These are phyloP conservation scores for Phaseolus lunatus DNA, from an alignment of 306 rosid species.

Conservation along the genomic window DNA sequence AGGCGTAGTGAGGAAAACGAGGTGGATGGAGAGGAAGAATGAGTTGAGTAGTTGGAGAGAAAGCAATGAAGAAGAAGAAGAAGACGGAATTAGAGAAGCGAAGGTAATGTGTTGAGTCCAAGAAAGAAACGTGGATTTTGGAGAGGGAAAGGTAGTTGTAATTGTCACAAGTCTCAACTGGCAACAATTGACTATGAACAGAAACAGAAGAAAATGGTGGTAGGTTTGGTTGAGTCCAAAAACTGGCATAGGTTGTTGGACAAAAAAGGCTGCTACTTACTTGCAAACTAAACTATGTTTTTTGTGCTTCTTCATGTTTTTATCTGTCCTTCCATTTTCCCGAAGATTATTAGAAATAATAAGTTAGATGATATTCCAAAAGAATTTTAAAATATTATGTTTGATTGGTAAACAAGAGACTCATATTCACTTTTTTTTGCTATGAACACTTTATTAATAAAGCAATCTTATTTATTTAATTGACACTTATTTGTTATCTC, in stretches of 20 bases:
- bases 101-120: neutral
- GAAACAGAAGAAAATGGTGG: slow-evolving; percentile 47
- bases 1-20: slow-evolving; percentile 46
- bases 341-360: neutral
- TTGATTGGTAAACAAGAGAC: too few species aligned
- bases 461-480: too few species aligned
- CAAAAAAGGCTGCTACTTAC: neutral
- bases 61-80: neutral
- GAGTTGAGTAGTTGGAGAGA: slow-evolving; percentile 14
- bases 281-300: neutral
- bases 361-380: too few species aligned
- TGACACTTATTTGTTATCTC: too few species aligned
- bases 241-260: slow-evolving; percentile 26
- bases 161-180: neutral
- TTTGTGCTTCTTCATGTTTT: neutral
- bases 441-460: too few species aligned
- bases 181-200: slow-evolving; percentile 8
- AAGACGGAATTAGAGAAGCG: slow-evolving; percentile 29
- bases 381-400: too few species aligned
- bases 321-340: neutral
- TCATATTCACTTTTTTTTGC: too few species aligned
- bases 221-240: slow-evolving; percentile 22
- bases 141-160: slow-evolving; percentile 18
- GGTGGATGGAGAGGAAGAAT: slow-evolving; percentile 7
- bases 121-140: neutral